Conservation (phyloP, 345 rosid genomes). For the Pistacia atlantica region DNA sequence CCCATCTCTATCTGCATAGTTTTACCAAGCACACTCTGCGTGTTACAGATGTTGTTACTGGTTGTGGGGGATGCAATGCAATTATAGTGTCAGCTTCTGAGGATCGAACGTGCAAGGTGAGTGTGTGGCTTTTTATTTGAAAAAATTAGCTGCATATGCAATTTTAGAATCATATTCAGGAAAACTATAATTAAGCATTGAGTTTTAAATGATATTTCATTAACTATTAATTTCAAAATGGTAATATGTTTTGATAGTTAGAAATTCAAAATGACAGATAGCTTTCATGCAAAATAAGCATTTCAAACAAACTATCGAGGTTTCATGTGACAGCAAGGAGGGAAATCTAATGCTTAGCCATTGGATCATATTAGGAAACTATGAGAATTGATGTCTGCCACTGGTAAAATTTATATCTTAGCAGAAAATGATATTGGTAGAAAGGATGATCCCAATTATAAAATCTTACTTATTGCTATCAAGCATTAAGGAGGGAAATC, state of each 20-base stretch:
- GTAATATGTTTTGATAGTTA: neutral
- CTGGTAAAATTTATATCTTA: neutral
- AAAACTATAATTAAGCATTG: neutral
- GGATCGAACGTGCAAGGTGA: slow-evolving; percentile 84
- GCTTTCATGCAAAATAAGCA: neutral
- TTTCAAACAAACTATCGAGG: neutral
- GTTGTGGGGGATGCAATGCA: slow-evolving; percentile 75
- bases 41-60: slow-evolving; percentile 66
- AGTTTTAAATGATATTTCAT: neutral
- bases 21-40: slow-evolving; percentile 57
- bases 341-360: neutral
- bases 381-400: neutral
- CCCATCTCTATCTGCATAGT: slow-evolving; percentile 44
- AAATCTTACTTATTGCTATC: neutral
- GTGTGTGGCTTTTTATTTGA: slow-evolving; percentile 6
- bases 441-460: neutral
- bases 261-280: neutral
- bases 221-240: neutral
- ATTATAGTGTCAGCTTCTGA: slow-evolving; percentile 76
- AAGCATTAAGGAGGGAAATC: neutral
- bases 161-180: neutral
- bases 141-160: neutral
- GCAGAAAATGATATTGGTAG: neutral
- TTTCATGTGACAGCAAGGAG: neutral
- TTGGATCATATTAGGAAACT: neutral